Conservation (phyloP, 371 early-diverging fungal species). For the Lichtheimia ramosa region DNA sequence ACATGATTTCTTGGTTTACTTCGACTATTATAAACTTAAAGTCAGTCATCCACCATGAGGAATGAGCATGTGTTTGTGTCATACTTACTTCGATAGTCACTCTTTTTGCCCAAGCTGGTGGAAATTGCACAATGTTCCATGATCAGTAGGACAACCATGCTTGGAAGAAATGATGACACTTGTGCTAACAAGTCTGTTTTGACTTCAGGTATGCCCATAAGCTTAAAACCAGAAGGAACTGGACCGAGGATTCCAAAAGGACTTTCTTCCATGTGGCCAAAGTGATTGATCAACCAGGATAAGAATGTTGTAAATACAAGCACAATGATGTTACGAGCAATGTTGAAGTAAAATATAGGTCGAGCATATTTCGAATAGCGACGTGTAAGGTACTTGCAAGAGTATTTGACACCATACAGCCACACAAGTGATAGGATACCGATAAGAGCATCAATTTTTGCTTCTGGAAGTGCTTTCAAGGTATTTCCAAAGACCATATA, state of each 20-base stretch:
- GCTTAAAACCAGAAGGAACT: constrained; percentile 72
- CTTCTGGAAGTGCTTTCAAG: constrained; percentile 39
- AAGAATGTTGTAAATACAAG: constrained; percentile 76
- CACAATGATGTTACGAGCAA: constrained; percentile 69
- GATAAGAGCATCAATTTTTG: constrained; percentile 58
- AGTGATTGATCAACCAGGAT: constrained; percentile 64
- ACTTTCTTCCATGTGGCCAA: constrained; percentile 25
- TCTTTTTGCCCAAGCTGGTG: constrained; percentile 75
- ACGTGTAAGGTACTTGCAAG: constrained; percentile 34
- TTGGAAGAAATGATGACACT: constrained; percentile 56
- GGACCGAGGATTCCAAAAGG: constrained; percentile 65
- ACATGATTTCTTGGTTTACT: constrained; percentile 79
- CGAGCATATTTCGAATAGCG: constrained; percentile 35
- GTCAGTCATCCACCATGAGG: background rate
- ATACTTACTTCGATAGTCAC: constrained; percentile 43
- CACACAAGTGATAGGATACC: constrained; percentile 58
- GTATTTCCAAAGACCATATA: constrained; percentile 63
- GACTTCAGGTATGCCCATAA: constrained; percentile 55
- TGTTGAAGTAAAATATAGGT: constrained; percentile 52
- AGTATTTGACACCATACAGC: constrained; percentile 41
- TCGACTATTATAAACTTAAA: constrained; percentile 30
- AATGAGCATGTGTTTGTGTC: background rate
- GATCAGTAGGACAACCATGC: constrained; percentile 72
- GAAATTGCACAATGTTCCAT: constrained; percentile 88
- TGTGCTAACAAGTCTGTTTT: constrained; percentile 35